These are phyloP conservation scores for Cocos nucifera DNA, from an alignment of 176 grass and related monocot genomes.

Conservation along the genomic window DNA sequence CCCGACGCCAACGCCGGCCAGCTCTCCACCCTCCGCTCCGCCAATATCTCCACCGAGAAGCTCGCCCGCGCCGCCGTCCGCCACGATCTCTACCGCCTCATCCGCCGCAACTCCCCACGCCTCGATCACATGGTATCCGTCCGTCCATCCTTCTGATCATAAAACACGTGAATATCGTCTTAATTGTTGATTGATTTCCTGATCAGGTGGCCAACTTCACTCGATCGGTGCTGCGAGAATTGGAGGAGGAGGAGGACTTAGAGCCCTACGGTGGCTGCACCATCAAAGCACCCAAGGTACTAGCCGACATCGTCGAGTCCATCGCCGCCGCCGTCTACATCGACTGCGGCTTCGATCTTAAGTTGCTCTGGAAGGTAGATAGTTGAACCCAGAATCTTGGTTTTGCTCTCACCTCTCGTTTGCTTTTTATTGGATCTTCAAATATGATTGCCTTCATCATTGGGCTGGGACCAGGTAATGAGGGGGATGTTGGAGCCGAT, in stretches of 20 bases:
- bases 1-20: conserved; percentile 32
- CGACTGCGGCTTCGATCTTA: conserved; percentile 66
- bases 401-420: neutral
- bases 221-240: conserved; percentile 32
- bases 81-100: conserved; percentile 43
- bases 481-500: conserved; percentile 61
- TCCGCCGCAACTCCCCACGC: conserved; percentile 40
- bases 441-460: too few relatives aligned
- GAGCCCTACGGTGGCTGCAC: conserved; percentile 36
- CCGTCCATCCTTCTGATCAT: too few relatives aligned
- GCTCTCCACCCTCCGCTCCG: conserved; percentile 48
- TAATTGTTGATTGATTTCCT: neutral
- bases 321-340: conserved; percentile 63
- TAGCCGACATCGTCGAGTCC: conserved; percentile 72
- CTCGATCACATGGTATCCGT: conserved; percentile 44
- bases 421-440: neutral
- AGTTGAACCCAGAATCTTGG: too few relatives aligned
- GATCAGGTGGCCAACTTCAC: conserved; percentile 52
- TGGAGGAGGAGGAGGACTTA: conserved; percentile 13
- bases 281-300: conserved; percentile 57
- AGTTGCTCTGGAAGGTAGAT: conserved; percentile 61
- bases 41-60: conserved; percentile 72
- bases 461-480: neutral
- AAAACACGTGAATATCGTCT: too few relatives aligned
- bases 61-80: conserved; percentile 54